Evolutionary conservation across 805 yeast genomes (phyloP).

Genomic region (Maudiozyma serrabonitensis): DNA sequence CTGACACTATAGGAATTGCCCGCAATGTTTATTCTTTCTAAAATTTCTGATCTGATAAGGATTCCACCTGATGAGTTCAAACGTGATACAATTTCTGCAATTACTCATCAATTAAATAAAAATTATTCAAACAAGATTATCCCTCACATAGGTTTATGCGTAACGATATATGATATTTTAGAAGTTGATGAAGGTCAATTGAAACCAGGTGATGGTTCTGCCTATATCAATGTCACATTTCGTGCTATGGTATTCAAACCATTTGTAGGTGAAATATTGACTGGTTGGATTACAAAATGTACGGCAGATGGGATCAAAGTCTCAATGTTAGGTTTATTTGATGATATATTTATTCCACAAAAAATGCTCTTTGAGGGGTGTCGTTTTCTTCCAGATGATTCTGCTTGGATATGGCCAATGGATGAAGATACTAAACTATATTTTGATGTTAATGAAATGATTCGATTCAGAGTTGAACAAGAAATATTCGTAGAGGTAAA

Average conservation of each 20-base stretch:
- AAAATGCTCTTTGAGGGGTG: conserved; percentile 71
- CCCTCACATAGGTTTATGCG: conserved; percentile 72
- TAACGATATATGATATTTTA: conserved; percentile 75
- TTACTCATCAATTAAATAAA: conserved; percentile 69
- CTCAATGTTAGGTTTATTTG: conserved; percentile 64
- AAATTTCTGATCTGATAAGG: conserved; percentile 73
- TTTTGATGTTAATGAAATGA: conserved; percentile 83
- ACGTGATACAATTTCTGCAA: conserved; percentile 59
- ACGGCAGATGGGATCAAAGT: conserved; percentile 77
- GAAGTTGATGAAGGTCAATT: conserved; percentile 81
- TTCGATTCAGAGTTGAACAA: conserved; percentile 84
- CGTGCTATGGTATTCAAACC: conserved; percentile 83
- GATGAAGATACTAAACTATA: conserved; percentile 65
- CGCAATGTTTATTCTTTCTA: conserved; percentile 74
- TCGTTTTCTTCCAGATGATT: conserved; percentile 58
- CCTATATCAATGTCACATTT: conserved; percentile 65
- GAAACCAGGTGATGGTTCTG: conserved; percentile 91
- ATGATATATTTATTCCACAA: conserved; percentile 85
- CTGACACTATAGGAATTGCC: no score
- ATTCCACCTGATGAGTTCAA: conserved; percentile 81
- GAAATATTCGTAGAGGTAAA: conserved; percentile 77
- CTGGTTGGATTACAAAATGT: conserved; percentile 90
- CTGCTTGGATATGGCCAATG: conserved; percentile 91
- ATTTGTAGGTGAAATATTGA: conserved; percentile 82
- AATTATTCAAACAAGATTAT: conserved; percentile 83